phyloP scores from a whole-genome alignment of 2,329 filamentous ascomycete genomes.

The Exophiala lecanii-corni region DNA sequence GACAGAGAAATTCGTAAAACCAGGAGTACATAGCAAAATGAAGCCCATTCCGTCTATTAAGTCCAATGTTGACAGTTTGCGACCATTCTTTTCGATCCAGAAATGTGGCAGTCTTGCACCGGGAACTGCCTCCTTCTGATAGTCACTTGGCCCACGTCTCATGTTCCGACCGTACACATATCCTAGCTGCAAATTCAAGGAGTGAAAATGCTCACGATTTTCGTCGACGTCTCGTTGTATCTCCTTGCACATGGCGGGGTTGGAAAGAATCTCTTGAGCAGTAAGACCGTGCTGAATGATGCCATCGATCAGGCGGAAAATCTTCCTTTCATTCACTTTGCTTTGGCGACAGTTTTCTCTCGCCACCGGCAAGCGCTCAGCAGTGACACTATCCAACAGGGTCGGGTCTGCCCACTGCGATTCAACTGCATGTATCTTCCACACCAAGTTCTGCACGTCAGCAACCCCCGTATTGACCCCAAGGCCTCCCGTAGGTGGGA shows the following conservation, averaged over 20 bases:
- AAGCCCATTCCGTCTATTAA: conserved; percentile 4
- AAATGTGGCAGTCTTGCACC: conserved; percentile 7
- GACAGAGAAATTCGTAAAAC: not conserved
- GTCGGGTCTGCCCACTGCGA: conserved; percentile 26
- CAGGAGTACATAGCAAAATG: conserved; percentile 1
- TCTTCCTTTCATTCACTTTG: conserved; percentile 41
- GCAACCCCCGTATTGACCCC: conserved; percentile 56
- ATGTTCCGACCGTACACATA: conserved; percentile 4
- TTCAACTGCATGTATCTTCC: conserved; percentile 42
- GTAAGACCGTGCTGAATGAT: conserved; percentile 4
- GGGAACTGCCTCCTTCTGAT: conserved; percentile 1
- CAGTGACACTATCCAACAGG: conserved; percentile 34
- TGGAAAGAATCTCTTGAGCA: not conserved
- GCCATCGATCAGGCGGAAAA: conserved; percentile 36
- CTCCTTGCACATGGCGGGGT: conserved; percentile 1
- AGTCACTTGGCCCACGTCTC: conserved; percentile 3
- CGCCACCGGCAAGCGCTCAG: conserved; percentile 37
- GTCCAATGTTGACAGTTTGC: conserved; percentile 3
- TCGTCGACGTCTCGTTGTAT: conserved; percentile 30
- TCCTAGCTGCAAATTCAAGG: conserved; percentile 19
- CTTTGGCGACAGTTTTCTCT: conserved; percentile 38
- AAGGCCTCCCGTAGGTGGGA: conserved; percentile 52
- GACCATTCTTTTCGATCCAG: conserved; percentile 1
- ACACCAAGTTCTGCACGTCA: conserved; percentile 51
- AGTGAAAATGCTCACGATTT: conserved; percentile 42